Evolutionary conservation across 2,329 filamentous ascomycete genomes (phyloP).

Genomic region (Curvularia eragrostidis): DNA sequence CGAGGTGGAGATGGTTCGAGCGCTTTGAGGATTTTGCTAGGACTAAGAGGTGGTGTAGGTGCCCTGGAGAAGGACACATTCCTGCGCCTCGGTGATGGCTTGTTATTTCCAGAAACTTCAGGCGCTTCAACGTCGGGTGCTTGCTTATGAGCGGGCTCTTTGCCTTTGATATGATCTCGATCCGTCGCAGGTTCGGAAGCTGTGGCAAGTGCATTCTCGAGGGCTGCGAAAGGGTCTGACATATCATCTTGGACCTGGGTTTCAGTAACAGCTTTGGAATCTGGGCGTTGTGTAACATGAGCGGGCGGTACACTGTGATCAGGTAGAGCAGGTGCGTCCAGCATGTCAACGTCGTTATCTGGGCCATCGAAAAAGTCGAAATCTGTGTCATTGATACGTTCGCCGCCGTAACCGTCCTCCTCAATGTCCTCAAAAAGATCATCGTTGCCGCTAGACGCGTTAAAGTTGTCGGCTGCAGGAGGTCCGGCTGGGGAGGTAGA

Average conservation of each 20-base stretch:
- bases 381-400: conserved; percentile 79
- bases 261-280: conserved; percentile 3
- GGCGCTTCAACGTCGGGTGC: background rate
- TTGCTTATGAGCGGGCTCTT: conserved; percentile 2
- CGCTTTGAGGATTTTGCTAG: conserved; percentile 53
- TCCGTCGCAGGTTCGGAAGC: conserved; percentile 11
- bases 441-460: conserved; percentile 49
- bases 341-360: conserved; percentile 49
- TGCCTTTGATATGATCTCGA: conserved; percentile 8
- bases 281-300: conserved; percentile 1
- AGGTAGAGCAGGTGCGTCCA: conserved; percentile 32
- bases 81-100: background rate
- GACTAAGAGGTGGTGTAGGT: conserved; percentile 51
- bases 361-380: conserved; percentile 83
- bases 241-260: conserved; percentile 31
- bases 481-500: conserved; percentile 35
- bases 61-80: conserved; percentile 18
- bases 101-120: conserved; percentile 1
- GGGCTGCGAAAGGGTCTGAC: conserved; percentile 37
- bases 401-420: conserved; percentile 74
- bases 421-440: conserved; percentile 71
- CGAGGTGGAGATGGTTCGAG: conserved; percentile 54
- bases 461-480: conserved; percentile 31
- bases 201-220: conserved; percentile 38
- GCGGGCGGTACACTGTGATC: conserved; percentile 23